Evolutionary conservation across 305 asterid genomes (phyloP).

Genomic region (Fraxinus paxiana): DNA sequence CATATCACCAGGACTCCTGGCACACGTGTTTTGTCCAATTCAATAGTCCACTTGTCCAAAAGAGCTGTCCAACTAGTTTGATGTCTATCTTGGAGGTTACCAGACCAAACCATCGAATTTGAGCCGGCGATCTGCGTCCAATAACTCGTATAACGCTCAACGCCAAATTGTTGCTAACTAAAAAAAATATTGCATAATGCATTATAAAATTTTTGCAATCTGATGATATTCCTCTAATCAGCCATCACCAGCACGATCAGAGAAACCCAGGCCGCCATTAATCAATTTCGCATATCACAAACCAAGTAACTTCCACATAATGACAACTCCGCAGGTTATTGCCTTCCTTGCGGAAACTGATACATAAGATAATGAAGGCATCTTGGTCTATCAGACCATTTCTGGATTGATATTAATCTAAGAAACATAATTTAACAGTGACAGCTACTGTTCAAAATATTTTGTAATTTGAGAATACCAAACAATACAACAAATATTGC

Average conservation of each 20-base stretch:
- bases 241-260: not conserved
- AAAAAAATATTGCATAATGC: not conserved
- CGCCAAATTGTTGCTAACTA: not conserved
- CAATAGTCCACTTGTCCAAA: not conserved
- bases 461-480: not conserved
- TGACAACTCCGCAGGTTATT: not conserved
- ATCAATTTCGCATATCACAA: not conserved
- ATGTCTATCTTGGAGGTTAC: not conserved
- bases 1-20: not conserved
- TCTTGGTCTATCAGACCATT: not conserved
- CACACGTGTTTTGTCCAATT: not conserved
- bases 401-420: not conserved
- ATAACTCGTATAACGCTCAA: not conserved
- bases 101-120: not conserved
- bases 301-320: not conserved
- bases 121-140: not conserved
- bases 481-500: not conserved
- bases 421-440: not conserved
- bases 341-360: not conserved
- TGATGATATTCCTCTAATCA: not conserved
- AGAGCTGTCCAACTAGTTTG: not conserved
- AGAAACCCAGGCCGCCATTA: not conserved
- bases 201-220: not conserved
- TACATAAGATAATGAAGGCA: not conserved
- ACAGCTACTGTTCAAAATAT: not conserved